These are phyloP conservation scores for Backusella liffmaniae DNA, from an alignment of 192 early-diverging fungal genomes.

Conservation along the genomic window DNA sequence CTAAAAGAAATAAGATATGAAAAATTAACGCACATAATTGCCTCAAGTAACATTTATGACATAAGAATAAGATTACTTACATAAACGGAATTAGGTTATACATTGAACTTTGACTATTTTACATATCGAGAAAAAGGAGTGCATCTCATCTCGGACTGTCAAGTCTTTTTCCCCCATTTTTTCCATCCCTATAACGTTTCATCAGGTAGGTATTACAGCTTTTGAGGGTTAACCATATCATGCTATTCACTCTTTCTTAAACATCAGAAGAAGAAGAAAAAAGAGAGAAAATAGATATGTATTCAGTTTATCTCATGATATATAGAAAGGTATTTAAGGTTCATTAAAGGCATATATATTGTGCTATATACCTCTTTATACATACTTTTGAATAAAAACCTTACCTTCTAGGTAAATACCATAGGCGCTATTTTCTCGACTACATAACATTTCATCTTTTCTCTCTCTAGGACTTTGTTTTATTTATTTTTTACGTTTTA, in stretches of 20 bases:
- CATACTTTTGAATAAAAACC: background rate
- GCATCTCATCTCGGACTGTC: background rate
- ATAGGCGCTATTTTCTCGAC: background rate
- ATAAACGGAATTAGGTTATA: background rate
- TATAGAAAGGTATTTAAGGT: background rate
- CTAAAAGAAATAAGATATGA: background rate
- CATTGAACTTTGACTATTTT: background rate
- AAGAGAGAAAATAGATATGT: background rate
- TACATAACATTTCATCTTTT: background rate
- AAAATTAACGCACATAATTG: background rate
- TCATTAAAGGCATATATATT: background rate
- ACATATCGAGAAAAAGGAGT: background rate
- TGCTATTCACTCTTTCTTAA: background rate
- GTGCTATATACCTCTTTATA: background rate
- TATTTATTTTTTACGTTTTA: background rate
- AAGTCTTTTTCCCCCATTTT: background rate
- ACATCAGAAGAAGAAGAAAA: background rate
- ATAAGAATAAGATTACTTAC: background rate
- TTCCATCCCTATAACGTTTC: background rate
- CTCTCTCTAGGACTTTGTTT: background rate
- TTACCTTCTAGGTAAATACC: background rate
- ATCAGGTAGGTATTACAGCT: background rate
- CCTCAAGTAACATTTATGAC: background rate
- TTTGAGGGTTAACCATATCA: background rate
- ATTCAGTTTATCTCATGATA: background rate